Evolutionary conservation across 768 basidiomycete genomes (phyloP).

Genomic region (Tephrocybe rancida): DNA sequence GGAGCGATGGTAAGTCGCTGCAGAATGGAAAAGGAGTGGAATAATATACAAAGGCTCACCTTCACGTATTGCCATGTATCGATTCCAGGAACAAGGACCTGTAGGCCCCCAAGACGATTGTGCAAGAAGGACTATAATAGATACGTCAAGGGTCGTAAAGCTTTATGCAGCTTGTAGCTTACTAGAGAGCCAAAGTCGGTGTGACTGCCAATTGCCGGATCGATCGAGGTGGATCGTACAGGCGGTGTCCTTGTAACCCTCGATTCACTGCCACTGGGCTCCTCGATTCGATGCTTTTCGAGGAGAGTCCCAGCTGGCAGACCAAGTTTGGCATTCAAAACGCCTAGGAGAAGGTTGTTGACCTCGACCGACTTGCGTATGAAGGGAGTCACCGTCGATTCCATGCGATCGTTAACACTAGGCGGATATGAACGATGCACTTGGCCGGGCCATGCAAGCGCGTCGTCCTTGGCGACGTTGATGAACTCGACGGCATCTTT

Average conservation of each 20-base stretch:
- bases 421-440: slow-evolving; percentile 60
- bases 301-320: slow-evolving; percentile 51
- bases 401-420: slow-evolving; percentile 51
- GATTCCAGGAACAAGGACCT: slow-evolving; percentile 63
- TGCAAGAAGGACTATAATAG: slow-evolving; percentile 61
- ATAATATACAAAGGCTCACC: slow-evolving; percentile 34
- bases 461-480: slow-evolving; percentile 73
- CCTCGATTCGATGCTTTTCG: slow-evolving; percentile 42
- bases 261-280: slow-evolving; percentile 58
- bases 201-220: slow-evolving; percentile 54
- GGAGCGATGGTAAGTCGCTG: no score
- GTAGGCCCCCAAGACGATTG: slow-evolving; percentile 70
- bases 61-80: slow-evolving; percentile 71
- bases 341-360: slow-evolving; percentile 49
- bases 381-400: slow-evolving; percentile 51
- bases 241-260: slow-evolving; percentile 54
- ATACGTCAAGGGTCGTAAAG: slow-evolving; percentile 36
- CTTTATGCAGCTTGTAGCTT: slow-evolving; percentile 30
- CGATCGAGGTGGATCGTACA: slow-evolving; percentile 29
- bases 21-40: neutral
- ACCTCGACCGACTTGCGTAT: slow-evolving; percentile 58
- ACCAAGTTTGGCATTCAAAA: slow-evolving; percentile 59
- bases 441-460: slow-evolving; percentile 55
- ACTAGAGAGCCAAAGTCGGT: slow-evolving; percentile 75
- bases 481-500: slow-evolving; percentile 63